Evolutionary conservation across 2,329 filamentous ascomycete genomes (phyloP).

Genomic region (Penicillium vulpinum): DNA sequence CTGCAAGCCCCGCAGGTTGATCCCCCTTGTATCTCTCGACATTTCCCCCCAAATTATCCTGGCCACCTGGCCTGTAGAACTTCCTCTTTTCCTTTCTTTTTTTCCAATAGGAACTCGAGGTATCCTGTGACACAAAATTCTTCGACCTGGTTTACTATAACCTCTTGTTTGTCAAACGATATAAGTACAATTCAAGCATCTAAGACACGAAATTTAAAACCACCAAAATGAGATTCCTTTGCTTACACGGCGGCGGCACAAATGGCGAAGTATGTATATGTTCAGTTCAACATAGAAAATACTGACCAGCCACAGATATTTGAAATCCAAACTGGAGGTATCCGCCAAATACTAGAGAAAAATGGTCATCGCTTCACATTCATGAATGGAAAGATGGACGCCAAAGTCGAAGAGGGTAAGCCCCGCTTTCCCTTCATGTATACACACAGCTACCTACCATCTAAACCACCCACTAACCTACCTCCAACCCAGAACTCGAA

Average conservation of each 20-base stretch:
- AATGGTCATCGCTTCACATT: slow-evolving; percentile 33
- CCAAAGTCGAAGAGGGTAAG: slow-evolving; percentile 31
- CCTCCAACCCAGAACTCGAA: slow-evolving; percentile 27
- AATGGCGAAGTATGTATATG: slow-evolving; percentile 30
- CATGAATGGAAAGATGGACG: slow-evolving; percentile 28
- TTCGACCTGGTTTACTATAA: neutral
- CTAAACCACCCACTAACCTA: neutral
- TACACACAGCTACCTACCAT: neutral
- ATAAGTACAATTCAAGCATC: neutral
- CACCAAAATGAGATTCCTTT: slow-evolving; percentile 33
- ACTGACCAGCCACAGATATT: slow-evolving; percentile 28
- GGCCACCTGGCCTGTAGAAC: neutral
- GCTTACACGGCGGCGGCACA: slow-evolving; percentile 35
- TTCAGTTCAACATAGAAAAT: neutral
- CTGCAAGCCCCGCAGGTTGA: neutral
- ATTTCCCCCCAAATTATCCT: neutral
- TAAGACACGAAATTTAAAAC: no score
- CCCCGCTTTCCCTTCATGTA: no score
- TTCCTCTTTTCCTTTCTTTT: neutral
- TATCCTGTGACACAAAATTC: neutral
- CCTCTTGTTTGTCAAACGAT: neutral
- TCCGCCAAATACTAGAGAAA: slow-evolving; percentile 27
- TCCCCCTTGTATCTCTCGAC: neutral
- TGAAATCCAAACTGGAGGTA: slow-evolving; percentile 36
- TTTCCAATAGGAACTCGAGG: neutral